Base-by-base conservation (phyloP, 352 stramenopile species). In the Phytophthora citrophthora region DNA sequence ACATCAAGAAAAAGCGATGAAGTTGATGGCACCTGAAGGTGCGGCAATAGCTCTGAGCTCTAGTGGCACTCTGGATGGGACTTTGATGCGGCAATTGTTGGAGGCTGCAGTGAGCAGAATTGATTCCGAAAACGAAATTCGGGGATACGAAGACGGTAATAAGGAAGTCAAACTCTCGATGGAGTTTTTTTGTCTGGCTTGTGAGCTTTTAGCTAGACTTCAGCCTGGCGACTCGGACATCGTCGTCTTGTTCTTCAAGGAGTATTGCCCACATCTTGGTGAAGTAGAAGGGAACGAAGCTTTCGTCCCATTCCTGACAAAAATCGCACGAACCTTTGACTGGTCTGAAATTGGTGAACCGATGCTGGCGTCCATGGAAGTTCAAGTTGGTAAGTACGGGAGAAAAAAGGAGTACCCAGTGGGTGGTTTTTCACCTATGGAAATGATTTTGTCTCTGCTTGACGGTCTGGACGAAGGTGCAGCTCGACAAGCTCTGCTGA, bases 271-370 rank as follows among this genome's bases (percentile, higher is more conserved):
- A 4, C 15, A 18, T 11, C 27, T 53, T 36, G 20, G n/a, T 16
- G 20, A 20, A 45, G 12, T 61, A 10, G 20, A 64, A 36, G 44
- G 15, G 12, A 64, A 65, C 39, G 26, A 45, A 23, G 32, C 44
- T 15, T 24, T 69, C 2, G 39, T 47, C 0, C n/a, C 39, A 29
- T 20, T 39, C 2, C 23, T 74, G 13, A 52, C 20, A 4, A 10
- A 54, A 7, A 45, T 71, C 23, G 29, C 68, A 5, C 20, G 45
- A 2, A 43, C 13, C 5, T 64, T 66, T 11, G 49, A 51, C 9
- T 74, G 66, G 66, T 32, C 29, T n/a, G 26, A 51, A 6, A 61
- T 68, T 26, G 56, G 50, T 1, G 29, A 48, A n/a, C n/a, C 16
- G 23, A 9, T 66, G n/a, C 32, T 47, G 47, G 16, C 38, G 13